These are phyloP conservation scores for Lepidium sativum DNA, from an alignment of 345 rosid genomes.

Conservation along the genomic window DNA sequence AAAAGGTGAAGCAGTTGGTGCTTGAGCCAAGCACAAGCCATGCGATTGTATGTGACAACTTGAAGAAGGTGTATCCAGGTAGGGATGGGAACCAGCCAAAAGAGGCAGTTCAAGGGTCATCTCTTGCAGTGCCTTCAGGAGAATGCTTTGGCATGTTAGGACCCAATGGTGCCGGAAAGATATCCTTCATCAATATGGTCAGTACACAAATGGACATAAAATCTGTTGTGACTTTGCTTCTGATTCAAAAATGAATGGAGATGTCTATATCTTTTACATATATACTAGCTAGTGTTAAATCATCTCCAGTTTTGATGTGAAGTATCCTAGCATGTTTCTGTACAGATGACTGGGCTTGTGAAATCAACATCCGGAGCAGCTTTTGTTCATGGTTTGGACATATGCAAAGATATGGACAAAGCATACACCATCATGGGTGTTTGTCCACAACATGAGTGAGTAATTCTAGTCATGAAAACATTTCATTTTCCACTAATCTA, in stretches of 20 bases:
- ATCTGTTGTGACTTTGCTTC: too few relatives aligned
- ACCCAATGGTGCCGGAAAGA: slow-evolving; percentile 96
- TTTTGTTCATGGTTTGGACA: slow-evolving; percentile 56
- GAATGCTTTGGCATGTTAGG: slow-evolving; percentile 98
- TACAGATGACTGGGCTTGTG: slow-evolving; percentile 84
- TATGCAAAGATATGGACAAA: slow-evolving; percentile 54
- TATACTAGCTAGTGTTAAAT: not conserved
- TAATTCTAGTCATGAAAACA: slow-evolving; percentile 17
- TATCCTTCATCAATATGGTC: slow-evolving; percentile 87
- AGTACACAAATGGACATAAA: too few relatives aligned
- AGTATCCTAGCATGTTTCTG: not conserved
- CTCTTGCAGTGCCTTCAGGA: slow-evolving; percentile 74
- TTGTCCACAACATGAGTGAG: too few relatives aligned
- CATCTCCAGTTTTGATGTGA: not conserved
- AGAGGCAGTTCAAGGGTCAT: slow-evolving; percentile 68
- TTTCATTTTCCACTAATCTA: not conserved
- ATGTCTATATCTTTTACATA: too few relatives aligned
- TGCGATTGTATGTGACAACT: slow-evolving; percentile 53
- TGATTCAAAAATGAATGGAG: too few relatives aligned
- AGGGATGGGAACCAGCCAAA: slow-evolving; percentile 88
- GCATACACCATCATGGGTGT: slow-evolving; percentile 79
- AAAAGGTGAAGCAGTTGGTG: slow-evolving; percentile 58
- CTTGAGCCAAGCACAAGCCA: slow-evolving; percentile 43
- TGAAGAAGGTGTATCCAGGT: slow-evolving; percentile 72
- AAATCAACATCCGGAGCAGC: slow-evolving; percentile 77